phyloP scores from a whole-genome alignment of 2,329 filamentous ascomycete genomes.

The Xylariaceae sp. region DNA sequence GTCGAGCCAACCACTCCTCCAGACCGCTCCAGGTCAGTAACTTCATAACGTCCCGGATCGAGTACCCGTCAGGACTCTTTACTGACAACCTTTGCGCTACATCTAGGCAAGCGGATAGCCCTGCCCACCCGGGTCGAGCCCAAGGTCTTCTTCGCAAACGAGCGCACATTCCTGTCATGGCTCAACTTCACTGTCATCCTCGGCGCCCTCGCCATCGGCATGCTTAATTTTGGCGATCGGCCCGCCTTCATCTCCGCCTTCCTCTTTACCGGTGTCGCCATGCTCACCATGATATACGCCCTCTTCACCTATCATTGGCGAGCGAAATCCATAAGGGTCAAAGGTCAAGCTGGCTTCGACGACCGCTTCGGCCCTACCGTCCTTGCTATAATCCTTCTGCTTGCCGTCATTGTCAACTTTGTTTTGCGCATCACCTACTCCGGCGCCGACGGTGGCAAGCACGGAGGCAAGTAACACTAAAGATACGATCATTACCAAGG shows the following conservation, averaged over 20 bases:
- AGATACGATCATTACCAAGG: too few species aligned
- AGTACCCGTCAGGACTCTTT: background rate
- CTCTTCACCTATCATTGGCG: conserved; percentile 96
- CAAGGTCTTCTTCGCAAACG: conserved; percentile 99
- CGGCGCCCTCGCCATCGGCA: conserved; percentile 90
- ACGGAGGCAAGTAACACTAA: conserved; percentile 14
- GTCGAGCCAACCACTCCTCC: conserved; percentile 95
- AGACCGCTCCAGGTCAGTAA: conserved; percentile 77
- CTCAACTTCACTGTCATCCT: conserved; percentile 99
- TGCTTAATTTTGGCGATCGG: conserved; percentile 96
- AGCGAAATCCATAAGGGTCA: conserved; percentile 84
- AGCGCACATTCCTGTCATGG: conserved; percentile 98
- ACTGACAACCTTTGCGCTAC: background rate
- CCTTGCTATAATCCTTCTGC: conserved; percentile 78
- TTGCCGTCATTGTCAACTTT: conserved; percentile 95
- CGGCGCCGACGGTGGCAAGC: conserved; percentile 33
- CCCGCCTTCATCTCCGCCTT: conserved; percentile 92
- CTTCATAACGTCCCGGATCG: background rate
- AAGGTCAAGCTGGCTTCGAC: conserved; percentile 94
- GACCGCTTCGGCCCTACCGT: conserved; percentile 93
- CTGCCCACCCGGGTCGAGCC: conserved; percentile 97
- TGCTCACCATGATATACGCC: conserved; percentile 94
- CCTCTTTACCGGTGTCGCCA: conserved; percentile 89
- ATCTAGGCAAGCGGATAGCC: conserved; percentile 90
- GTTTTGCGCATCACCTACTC: conserved; percentile 67